phyloP scores from a whole-genome alignment of 164 flowering plant species.

The Protea cynaroides region DNA sequence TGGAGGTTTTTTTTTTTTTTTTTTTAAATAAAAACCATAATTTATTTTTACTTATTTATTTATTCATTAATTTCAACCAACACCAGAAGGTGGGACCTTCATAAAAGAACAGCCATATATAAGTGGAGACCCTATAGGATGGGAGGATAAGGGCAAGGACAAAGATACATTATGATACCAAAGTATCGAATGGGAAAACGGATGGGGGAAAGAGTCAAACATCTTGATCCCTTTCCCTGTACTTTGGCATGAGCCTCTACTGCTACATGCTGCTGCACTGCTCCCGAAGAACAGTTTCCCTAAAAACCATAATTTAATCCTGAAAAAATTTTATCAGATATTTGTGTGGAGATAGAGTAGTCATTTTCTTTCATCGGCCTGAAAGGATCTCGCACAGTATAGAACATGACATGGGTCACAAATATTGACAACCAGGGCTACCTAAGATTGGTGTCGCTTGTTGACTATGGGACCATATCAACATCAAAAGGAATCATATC shows the following conservation, averaged over 20 bases:
- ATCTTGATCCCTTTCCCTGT: too few species aligned
- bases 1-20: too few species aligned
- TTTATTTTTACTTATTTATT: too few species aligned
- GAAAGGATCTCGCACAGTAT: conserved; percentile 12
- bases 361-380: conserved; percentile 12
- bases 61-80: too few species aligned
- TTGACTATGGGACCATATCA: conserved; percentile 16
- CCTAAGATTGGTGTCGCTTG: conserved; percentile 13
- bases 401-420: conserved; percentile 11
- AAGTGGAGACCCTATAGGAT: too few species aligned
- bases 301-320: conserved; percentile 5
- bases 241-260: background rate
- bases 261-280: too few species aligned
- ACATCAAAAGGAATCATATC: conserved; percentile 35
- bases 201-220: conserved; percentile 8
- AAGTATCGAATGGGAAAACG: conserved; percentile 1
- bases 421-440: conserved; percentile 11
- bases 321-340: background rate
- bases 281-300: background rate
- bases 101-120: too few species aligned
- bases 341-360: conserved; percentile 1
- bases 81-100: too few species aligned
- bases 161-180: too few species aligned
- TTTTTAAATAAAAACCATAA: too few species aligned
- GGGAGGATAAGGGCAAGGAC: too few species aligned